These are phyloP conservation scores for Candolleomyces aberdarensis DNA, from an alignment of 768 basidiomycete species.

Conservation along the genomic window DNA sequence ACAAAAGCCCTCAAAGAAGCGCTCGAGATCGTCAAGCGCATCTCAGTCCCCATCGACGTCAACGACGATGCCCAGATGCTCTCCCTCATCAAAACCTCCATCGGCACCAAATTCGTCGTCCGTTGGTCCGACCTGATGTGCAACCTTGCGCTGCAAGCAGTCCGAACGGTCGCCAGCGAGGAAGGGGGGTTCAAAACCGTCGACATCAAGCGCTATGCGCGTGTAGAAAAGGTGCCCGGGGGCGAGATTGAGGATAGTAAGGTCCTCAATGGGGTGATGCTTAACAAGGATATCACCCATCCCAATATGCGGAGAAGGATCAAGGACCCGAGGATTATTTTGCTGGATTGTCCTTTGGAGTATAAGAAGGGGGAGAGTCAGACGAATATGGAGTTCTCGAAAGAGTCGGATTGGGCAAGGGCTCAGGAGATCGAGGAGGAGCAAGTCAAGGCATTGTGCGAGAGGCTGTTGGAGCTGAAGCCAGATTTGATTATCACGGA, in stretches of 20 bases:
- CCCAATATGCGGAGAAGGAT: conserved; percentile 95
- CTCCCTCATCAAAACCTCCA: conserved; percentile 94
- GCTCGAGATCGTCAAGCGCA: conserved; percentile 80
- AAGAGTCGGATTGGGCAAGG: conserved; percentile 89
- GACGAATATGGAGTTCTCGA: conserved; percentile 97
- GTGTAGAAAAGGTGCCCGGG: conserved; percentile 96
- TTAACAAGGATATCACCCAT: conserved; percentile 99
- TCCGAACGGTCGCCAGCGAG: conserved; percentile 81
- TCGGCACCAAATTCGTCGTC: conserved; percentile 96
- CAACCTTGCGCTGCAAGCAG: conserved; percentile 86
- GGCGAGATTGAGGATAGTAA: conserved; percentile 93
- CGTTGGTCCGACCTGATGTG: conserved; percentile 99
- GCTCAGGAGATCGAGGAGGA: conserved; percentile 96
- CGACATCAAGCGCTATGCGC: conserved; percentile 96
- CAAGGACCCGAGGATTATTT: conserved; percentile 80
- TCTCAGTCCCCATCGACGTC: conserved; percentile 89
- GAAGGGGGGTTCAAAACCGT: conserved; percentile 80
- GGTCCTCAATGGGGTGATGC: conserved; percentile 88
- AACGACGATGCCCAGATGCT: conserved; percentile 87
- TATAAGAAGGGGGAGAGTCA: conserved; percentile 99
- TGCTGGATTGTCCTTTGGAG: conserved; percentile 93
- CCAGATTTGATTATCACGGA: conserved; percentile 95
- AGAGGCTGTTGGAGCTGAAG: conserved; percentile 86
- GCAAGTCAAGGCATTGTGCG: conserved; percentile 85
- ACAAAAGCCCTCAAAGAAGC: conserved; percentile 94